Percentiles rank a stretch among this genome's conserved stretches.
phyloP scores from a whole-genome alignment of 371 early-diverging fungal genomes.

The Lichtheimia ramosa region DNA sequence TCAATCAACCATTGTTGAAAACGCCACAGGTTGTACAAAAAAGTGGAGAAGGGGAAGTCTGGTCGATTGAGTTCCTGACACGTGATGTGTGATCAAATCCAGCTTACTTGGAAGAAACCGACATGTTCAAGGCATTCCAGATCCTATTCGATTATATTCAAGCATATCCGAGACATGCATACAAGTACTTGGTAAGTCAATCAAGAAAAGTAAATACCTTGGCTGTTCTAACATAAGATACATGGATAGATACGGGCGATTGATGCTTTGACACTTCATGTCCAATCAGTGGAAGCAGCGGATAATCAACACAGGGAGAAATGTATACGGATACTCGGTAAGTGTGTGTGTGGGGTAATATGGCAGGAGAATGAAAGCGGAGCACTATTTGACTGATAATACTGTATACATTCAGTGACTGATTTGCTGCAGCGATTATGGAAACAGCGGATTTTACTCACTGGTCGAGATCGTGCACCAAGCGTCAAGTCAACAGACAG shows the following conservation, averaged over 20 bases:
- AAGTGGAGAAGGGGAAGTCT: too few species aligned
- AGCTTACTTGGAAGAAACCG: slow-evolving; percentile 36
- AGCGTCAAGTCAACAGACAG: slow-evolving; percentile 43
- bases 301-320: slow-evolving; percentile 29
- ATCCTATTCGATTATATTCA: slow-evolving; percentile 44
- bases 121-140: slow-evolving; percentile 33
- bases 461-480: slow-evolving; percentile 30
- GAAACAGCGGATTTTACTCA: slow-evolving; percentile 37
- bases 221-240: not conserved
- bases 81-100: not conserved
- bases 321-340: slow-evolving; percentile 32
- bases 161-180: slow-evolving; percentile 47
- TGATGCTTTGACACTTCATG: slow-evolving; percentile 29
- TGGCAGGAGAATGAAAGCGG: not conserved
- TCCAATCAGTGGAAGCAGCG: slow-evolving; percentile 19
- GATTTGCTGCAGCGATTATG: slow-evolving; percentile 46
- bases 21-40: slow-evolving; percentile 31
- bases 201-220: not conserved
- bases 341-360: slow-evolving; percentile 1
- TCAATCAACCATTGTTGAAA: slow-evolving; percentile 43
- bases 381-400: not conserved
- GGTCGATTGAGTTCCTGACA: too few species aligned
- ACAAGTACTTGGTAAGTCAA: slow-evolving; percentile 40
- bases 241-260: slow-evolving; percentile 36
- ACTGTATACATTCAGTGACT: slow-evolving; percentile 22